A percentile compares a stretch with the other conserved stretches of the same genome.
phyloP scores from a whole-genome alignment of 1,284 basidiomycete species.

The Tilletiaria anomala region DNA sequence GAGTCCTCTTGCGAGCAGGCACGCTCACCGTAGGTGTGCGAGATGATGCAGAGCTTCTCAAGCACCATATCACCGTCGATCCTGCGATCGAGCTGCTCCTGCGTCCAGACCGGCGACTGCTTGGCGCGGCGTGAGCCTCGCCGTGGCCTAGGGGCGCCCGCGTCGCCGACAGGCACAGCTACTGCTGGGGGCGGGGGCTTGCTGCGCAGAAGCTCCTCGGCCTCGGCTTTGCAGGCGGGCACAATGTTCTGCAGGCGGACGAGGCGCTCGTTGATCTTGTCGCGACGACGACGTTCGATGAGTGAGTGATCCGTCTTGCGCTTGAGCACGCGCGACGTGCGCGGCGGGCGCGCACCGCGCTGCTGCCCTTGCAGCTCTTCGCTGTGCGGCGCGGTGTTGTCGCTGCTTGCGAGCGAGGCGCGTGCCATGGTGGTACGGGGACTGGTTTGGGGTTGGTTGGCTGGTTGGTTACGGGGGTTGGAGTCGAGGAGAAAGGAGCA shows the following conservation, averaged over 20 bases:
- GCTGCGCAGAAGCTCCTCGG: constrained; percentile 6
- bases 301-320: constrained; percentile 37
- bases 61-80: not conserved
- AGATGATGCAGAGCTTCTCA: not conserved
- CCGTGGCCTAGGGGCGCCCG: too few relatives aligned
- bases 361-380: not conserved
- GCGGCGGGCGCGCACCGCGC: not conserved
- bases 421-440: too few relatives aligned
- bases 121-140: too few relatives aligned
- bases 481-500: too few relatives aligned
- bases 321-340: not conserved
- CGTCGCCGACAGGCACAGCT: too few relatives aligned
- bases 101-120: too few relatives aligned
- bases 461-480: too few relatives aligned
- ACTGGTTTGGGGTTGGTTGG: too few relatives aligned
- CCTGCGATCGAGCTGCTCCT: too few relatives aligned
- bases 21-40: not conserved
- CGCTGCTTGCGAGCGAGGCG: too few relatives aligned
- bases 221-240: constrained; percentile 32
- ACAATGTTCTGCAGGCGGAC: constrained; percentile 25
- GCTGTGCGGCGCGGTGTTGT: too few relatives aligned
- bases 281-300: constrained; percentile 33
- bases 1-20: too few relatives aligned
- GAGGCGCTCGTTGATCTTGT: constrained; percentile 39
- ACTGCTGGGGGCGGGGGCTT: not conserved